Evolutionary conservation across 352 stramenopile species (phyloP).

Genomic region (Phytophthora sp.): DNA sequence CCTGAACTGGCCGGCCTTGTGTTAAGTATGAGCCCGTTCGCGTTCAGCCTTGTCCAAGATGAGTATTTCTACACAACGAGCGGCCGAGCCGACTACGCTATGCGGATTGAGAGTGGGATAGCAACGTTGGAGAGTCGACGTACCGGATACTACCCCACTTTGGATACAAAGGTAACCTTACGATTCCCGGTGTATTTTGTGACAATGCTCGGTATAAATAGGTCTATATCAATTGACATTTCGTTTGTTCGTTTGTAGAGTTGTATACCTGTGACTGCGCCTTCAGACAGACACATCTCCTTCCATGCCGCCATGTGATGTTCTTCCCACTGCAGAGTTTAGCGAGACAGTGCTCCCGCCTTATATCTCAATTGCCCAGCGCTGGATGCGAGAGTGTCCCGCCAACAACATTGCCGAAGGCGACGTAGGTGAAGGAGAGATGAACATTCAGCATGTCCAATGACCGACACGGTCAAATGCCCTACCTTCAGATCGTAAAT

Average conservation of each 20-base stretch:
- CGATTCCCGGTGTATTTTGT: too few relatives aligned
- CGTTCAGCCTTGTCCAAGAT: background rate
- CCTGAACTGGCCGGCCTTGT: conserved; percentile 5
- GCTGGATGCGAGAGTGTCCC: background rate
- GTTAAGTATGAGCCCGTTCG: background rate
- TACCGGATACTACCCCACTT: background rate
- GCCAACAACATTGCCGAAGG: background rate
- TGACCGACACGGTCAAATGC: background rate
- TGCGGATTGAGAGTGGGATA: background rate
- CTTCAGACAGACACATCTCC: background rate
- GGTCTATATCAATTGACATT: background rate
- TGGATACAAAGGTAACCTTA: background rate
- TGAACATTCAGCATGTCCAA: background rate
- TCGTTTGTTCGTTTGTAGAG: background rate
- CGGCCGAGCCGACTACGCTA: conserved; percentile 1
- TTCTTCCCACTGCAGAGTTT: background rate
- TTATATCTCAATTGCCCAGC: background rate
- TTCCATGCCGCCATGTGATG: background rate
- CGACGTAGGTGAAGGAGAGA: background rate
- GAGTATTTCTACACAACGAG: background rate
- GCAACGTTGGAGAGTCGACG: background rate
- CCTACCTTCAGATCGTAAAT: background rate
- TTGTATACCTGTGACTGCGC: background rate
- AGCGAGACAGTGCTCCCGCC: background rate
- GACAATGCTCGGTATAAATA: background rate